Base-by-base conservation (phyloP, 2,329 filamentous ascomycete genomes). In the Trichoderma cornu-damae region DNA sequence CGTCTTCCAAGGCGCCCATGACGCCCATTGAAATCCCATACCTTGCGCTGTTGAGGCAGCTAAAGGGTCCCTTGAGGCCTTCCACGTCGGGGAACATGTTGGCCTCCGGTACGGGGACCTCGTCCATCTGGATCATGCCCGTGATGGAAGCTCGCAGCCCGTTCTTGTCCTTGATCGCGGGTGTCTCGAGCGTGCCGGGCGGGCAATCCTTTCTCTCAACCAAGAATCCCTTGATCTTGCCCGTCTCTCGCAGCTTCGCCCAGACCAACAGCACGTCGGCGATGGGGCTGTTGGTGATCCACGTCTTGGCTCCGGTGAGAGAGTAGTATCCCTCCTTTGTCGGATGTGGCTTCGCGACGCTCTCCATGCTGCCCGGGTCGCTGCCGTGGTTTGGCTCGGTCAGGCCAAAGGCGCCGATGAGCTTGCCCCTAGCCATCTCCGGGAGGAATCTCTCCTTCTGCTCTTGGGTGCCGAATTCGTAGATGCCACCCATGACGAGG, bases 41-140 rank as follows among this genome's bases (percentile, higher is more conserved):
- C 57, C 94, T 83, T 8, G 94, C 94, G 68, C 87, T 93, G 76
- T 97, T 99, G 62, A 99, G 80, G 70, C 94, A 99, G 61, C 88
- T 87, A 70, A 99, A 99, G 3, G 94, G 94, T 0, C 94, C 94
- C 60, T 77, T 82, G 30, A 99, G 79, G 4, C 94, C 94, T 70
- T 96, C 89, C 4, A 96, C 82, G 1, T 89, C 83, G 1, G 92
- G 92, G 67, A 99, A 91, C 91, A 99, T 96, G 75, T 96, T 96
- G 65, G 84, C 89, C 63, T 87, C 85, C 0, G 91, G 86, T 0
- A 99, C 90, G 0, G 94, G 93, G 63, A 89, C 92, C 61, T 88
- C 85, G 62, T 96, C 93, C 68, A 99, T 81, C 65, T 96, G 91
- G 63, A 99, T 96, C 94, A 97, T 97, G 58, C 94, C 94, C 0